Evolutionary conservation across 73 alveolate genomes (phyloP), one percentile per base, ranked within the genome.

Genomic region (Uronychia setigera): DNA sequence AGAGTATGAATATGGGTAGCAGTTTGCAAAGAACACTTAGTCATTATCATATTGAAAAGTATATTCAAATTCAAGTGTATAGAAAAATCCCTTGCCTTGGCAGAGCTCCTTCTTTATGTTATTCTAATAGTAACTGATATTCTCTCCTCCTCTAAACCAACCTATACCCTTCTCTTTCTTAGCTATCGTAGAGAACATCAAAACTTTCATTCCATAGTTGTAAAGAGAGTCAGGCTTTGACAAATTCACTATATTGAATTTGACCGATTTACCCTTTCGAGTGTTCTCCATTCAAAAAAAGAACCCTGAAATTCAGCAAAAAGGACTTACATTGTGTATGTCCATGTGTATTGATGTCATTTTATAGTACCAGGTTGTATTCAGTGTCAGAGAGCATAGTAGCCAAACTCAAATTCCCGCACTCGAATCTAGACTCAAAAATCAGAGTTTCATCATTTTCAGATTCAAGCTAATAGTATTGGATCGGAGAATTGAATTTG

Each of bases 241-340:
- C 98, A 97, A 95, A 94, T 98, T 98, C 75, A 98, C 88, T 35
- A 98, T 98, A 92, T 98, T 98, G 93, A 98, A 97, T 76, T 98
- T 92, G 11, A 95, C 96, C 46, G 87, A 93, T 82, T 83, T 35
- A 76, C 91, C 92, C 35, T 74, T 34, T n/a, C 13, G 1, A 0
- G 88, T 81, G 67, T 87, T 87, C 28, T 74, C 27, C 9, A 80
- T 85, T 74, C 89, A 59, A 74, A 87, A 95, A 76, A 88, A 95
- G 86, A 89, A 94, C 98, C 98, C 81, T 76, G 32, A 19, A n/a
- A 1, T 1, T 76, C 1, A 19, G 29, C 29, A 76, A 5, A 30
- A 28, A 76, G 32, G 19, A 1, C 58, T 27, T 76, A 76, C 81
- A 93, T 77, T 93, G 78, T 26, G 95, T 92, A 83, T 94, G 92